Base-by-base conservation (phyloP, 805 yeast genomes). In the Zygosaccharomyces gambellarensis region DNA sequence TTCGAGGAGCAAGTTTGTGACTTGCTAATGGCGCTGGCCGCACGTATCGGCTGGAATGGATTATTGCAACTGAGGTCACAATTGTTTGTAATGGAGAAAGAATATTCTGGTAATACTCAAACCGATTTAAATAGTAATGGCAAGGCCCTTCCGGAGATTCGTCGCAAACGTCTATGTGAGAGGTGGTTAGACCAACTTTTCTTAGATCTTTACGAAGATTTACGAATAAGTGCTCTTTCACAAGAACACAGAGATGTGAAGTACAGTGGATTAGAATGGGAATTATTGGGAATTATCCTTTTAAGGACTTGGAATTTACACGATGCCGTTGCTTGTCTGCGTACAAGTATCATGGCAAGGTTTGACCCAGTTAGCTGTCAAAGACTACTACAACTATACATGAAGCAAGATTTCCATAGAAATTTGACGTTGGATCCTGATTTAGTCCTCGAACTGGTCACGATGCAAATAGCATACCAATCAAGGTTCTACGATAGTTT, bases 51-150 rank as follows among this genome's bases (percentile, higher is more conserved):
- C 3, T 92, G 99, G 99, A 88, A 87, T 57, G 79, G 76, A 31
- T 66, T 89, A 31, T 73, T 90, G 55, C 71, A 73, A 49, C 61
- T 83, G 34, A 79, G 96, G 50, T 80, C 90, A 1, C 70, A 74
- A 17, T 82, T 86, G 0, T 92, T 92, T 68, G 80, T 88, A 8
- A 92, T 92, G 90, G 87, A 82, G 59, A 81, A 78, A 36, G 92
- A 86, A 61, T 81, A 81, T 57, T 21, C 50, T 8, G 52, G 50
- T 5, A 49, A 48, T 8, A 47, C 44, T 11, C 43, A 40, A 9
- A 27, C 43, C 10, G 39, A 46, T 9, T 17, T 46, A 12, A 36
- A 39, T 5, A 49, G 49, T 19, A 55, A 47, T 11, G 58, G 52
- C 9, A 50, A 31, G 23, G 43, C 60, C 9, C 62, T 61, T n/a